phyloP scores from a whole-genome alignment of 2,329 filamentous ascomycete species.

The Neopestalotiopsis sp. region DNA sequence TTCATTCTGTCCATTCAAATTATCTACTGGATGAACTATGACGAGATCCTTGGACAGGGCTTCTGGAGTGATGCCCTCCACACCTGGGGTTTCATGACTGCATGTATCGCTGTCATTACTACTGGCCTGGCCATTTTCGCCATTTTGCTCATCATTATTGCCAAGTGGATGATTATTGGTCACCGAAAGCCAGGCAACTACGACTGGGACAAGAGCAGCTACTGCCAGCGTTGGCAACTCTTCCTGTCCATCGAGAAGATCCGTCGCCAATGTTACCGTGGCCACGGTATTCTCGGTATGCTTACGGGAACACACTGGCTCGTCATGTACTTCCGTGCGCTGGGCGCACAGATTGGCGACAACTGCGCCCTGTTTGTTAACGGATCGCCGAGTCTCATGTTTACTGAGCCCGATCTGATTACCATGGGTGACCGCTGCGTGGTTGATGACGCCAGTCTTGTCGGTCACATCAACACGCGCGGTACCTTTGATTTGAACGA shows the following conservation, averaged over 20 bases:
- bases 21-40: slow-evolving; percentile 28
- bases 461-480: slow-evolving; percentile 61
- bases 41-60: slow-evolving; percentile 1
- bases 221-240: slow-evolving; percentile 64
- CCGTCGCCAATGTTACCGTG: slow-evolving; percentile 54
- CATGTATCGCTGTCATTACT: slow-evolving; percentile 48
- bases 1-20: slow-evolving; percentile 55
- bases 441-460: slow-evolving; percentile 61
- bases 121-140: slow-evolving; percentile 49
- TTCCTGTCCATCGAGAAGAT: slow-evolving; percentile 58
- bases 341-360: slow-evolving; percentile 59
- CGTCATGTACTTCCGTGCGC: slow-evolving; percentile 56
- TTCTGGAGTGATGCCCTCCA: slow-evolving; percentile 37
- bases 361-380: slow-evolving; percentile 62
- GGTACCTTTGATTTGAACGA: slow-evolving; percentile 62
- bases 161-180: slow-evolving; percentile 60
- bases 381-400: slow-evolving; percentile 56
- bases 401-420: slow-evolving; percentile 64
- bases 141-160: slow-evolving; percentile 46
- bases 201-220: slow-evolving; percentile 62
- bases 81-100: slow-evolving; percentile 47
- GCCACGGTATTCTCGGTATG: slow-evolving; percentile 56
- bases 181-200: slow-evolving; percentile 57
- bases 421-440: slow-evolving; percentile 57
- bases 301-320: slow-evolving; percentile 60